Base-by-base conservation (phyloP, 768 basidiomycete genomes). In the Rhizopogon roseolus region DNA sequence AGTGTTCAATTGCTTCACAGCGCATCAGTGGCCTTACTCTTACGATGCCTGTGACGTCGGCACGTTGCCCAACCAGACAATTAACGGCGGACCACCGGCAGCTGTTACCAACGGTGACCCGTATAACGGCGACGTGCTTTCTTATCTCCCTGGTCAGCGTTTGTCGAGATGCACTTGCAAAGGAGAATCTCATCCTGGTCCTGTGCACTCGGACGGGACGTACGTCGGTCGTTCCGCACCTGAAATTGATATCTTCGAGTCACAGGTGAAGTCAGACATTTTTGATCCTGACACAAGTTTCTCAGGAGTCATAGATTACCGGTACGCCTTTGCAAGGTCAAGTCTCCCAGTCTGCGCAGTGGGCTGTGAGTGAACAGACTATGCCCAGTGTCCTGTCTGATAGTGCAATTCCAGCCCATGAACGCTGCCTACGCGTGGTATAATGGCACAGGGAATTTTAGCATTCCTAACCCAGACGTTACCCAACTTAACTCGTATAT, bases 31-130 rank as follows among this genome's bases (percentile, higher is more conserved):
- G 89, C 90, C 89, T 0, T 91, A 90, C 69, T 84, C 84, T 2
- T 91, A 91, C 57, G 88, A 91, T 60, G 72, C 79, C 10, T 97
- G 96, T 61, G 95, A 98, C 65, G 82, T 95, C n/a, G 96, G 96
- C n/a, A 94, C 94, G 1, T 76, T 81, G 16, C 69, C 79, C 7
- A 98, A 98, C 67, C 95, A 98, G 68, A 87, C 91, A 1, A 44
- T 82, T 41, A 79, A 86, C 54, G 85, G 83, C 1, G 65, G 65
- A 43, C 94, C 94, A 1, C 52, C 59, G 10, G 79, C 85, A 4
- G 85, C 90, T 6, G 72, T 78, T 5, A 71, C 71, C 16, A 76
- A 77, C 49, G 92, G 92, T 13, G 88, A 90, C 62, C 62, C 73
- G 2, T 60, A 63, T 19, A 72, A 78, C 44, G 74, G 73, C 50